Base-by-base conservation (phyloP, 495 filamentous ascomycete genomes). In the Penicillium desertorum region DNA sequence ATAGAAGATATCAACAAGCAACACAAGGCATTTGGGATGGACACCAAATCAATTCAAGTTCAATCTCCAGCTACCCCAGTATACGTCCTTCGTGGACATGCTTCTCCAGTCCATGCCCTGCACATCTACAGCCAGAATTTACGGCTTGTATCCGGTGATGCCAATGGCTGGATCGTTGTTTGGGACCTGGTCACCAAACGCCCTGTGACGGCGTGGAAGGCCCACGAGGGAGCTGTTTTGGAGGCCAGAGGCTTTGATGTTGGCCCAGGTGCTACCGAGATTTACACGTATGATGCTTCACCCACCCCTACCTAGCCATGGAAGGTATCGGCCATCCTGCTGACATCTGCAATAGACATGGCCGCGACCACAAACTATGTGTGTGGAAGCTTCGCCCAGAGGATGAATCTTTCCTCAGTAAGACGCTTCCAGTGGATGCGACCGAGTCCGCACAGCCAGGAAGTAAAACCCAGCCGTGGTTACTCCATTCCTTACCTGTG, bases 1-100 rank as follows among this genome's bases (percentile, higher is more conserved):
- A 23, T 4, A 4, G 23, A 49, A 50, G 36, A 49, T 32, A 41
- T 19, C 45, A 42, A 47, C 43, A 46, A 9, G 25, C 46, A 51
- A 42, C 37, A 50, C 32, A 29, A 30, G 25, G n/a, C 20, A 16
- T 1, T 8, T 34, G 30, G 4, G 16, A 55, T 55, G 53, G 53
- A 55, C 9, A 47, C 16, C 30, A 47, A 27, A 47, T 27, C 53
- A 29, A n/a, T 20, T 14, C 51, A 45, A 41, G 10, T 32, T 47
- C 62, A 66, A 30, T 70, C 79, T 48, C 84, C 85, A 30, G 81
- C 87, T 29, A 88, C 90, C 61, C 92, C 92, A 47, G 79, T 82
- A 49, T 93, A 94, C 66, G 85, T 98, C 47, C 82, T 98, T 32
- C 88, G 94, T 62, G 94, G 94, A 51, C 94, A 98, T 73, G 79